Base-by-base conservation (phyloP, 352 stramenopile genomes). In the Pythium monospermum region DNA sequence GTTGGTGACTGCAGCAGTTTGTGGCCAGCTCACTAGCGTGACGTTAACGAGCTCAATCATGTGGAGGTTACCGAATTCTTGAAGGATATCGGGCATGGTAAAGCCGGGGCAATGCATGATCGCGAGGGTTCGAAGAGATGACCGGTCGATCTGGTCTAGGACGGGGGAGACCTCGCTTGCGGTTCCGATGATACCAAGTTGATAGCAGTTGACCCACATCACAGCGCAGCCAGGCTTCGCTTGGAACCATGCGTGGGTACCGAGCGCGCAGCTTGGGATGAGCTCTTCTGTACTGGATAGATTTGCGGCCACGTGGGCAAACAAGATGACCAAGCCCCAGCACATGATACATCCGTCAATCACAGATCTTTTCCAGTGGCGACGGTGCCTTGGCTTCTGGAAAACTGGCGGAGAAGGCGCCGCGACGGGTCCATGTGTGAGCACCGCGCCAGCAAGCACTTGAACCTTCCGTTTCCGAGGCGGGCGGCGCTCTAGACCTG, bases 121-220 rank as follows among this genome's bases (percentile, higher is more conserved):
- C 33, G 46, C 32, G 1, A 53, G 32, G 6, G 28, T n/a, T 10
- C 8, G 21, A n/a, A 45, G 33, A 23, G 46, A 37, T n/a, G 33
- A 25, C 10, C 21, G 22, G 13, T 53, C 46, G 22, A 53, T 37
- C 25, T 25, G 22, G 6, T 35, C 35, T 25, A 53, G 19, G 16
- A 53, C 37, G 23, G 25, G 6, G 0, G 46, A 21, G 15, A 35
- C 16, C 27, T 53, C 33, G 5, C 27, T n/a, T 2, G 35, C 21
- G 26, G 32, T 28, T 6, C 46, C 46, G 10, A n/a, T 27, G 23
- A 53, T 45, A 18, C 46, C 46, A n/a, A 53, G 46, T 2, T 28
- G 46, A 19, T 53, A 36, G 25, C 46, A 53, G 33, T 53, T 21
- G 32, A 53, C 37, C 25, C n/a, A 32, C 12, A 44, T 36, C 16